A percentile compares a stretch with the other conserved stretches of the same genome.
Conservation (phyloP, 75 land plant genomes). For the Cunninghamia lanceolata region DNA sequence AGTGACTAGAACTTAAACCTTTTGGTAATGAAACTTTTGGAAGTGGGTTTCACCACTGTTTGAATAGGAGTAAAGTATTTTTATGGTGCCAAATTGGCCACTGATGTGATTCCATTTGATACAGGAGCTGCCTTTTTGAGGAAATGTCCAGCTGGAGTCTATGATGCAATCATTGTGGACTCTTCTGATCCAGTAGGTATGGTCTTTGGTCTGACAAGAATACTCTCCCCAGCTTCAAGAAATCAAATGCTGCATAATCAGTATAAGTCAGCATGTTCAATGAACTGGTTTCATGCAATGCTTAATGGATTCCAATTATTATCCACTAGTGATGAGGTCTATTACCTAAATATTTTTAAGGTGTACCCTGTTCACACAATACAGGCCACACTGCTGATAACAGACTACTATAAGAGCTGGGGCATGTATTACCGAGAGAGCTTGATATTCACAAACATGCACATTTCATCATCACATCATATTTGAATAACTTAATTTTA, state of each 20-base stretch:
- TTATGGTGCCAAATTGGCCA: background rate
- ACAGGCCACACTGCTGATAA: background rate
- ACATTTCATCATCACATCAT: background rate
- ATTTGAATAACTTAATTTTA: background rate
- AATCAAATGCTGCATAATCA: background rate
- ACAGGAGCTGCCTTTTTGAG: slow-evolving; percentile 81
- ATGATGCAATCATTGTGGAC: slow-evolving; percentile 97
- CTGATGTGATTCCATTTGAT: background rate
- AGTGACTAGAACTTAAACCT: background rate
- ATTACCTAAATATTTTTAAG: background rate
- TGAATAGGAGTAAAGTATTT: background rate
- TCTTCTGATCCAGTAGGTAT: slow-evolving; percentile 98
- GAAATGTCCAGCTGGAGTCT: slow-evolving; percentile 63
- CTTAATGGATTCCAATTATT: background rate
- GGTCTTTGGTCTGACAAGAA: slow-evolving; percentile 11
- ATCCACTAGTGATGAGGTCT: background rate
- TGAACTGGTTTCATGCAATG: background rate
- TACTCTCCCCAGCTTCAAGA: background rate
- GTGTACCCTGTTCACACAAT: background rate
- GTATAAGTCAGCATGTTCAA: background rate
- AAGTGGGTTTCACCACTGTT: background rate
- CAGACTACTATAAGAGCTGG: background rate
- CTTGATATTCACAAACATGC: background rate
- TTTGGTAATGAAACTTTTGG: background rate
- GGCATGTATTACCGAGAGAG: background rate